Conservation (phyloP, 352 stramenopile species). For the Pythium brachiatum region DNA sequence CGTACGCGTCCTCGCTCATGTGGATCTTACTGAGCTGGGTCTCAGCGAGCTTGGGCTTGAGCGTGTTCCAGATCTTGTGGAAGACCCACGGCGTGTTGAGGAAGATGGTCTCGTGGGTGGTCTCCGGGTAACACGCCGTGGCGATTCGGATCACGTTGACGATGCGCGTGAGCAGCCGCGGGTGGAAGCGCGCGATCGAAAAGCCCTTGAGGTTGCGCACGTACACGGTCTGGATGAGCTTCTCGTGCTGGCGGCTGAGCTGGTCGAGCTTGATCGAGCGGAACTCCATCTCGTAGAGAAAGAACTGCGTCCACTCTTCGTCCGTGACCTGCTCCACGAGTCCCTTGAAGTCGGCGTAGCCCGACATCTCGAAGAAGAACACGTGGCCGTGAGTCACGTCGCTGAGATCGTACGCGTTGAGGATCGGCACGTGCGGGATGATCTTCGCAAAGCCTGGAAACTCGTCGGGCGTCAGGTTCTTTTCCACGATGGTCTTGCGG, state of each 20-base stretch:
- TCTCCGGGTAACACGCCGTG: conserved; percentile 67
- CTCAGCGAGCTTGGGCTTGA: conserved; percentile 60
- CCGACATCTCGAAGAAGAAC: conserved; percentile 73
- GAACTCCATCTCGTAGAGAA: conserved; percentile 75
- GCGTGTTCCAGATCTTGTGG: conserved; percentile 59
- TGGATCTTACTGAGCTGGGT: conserved; percentile 60
- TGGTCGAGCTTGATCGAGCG: conserved; percentile 61
- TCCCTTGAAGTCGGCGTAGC: conserved; percentile 56
- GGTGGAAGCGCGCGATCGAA: conserved; percentile 56
- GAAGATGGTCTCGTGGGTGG: conserved; percentile 49
- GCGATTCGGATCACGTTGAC: conserved; percentile 41
- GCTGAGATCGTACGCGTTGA: conserved; percentile 58
- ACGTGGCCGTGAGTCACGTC: conserved; percentile 40
- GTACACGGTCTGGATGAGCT: conserved; percentile 55
- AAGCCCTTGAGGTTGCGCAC: conserved; percentile 70
- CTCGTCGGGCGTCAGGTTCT: conserved; percentile 47
- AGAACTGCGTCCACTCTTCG: conserved; percentile 69
- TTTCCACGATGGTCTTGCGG: conserved; percentile 45
- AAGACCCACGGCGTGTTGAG: conserved; percentile 73
- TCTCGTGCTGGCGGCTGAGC: conserved; percentile 54
- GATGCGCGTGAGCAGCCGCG: conserved; percentile 48
- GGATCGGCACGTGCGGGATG: conserved; percentile 56
- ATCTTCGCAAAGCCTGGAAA: conserved; percentile 73
- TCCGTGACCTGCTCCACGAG: conserved; percentile 60
- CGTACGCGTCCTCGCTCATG: conserved; percentile 49